Percentiles rank a stretch among this genome's conserved stretches.
These are phyloP conservation scores for Strobilomyces dryophilus DNA, from an alignment of 768 basidiomycete species.

Conservation along the genomic window DNA sequence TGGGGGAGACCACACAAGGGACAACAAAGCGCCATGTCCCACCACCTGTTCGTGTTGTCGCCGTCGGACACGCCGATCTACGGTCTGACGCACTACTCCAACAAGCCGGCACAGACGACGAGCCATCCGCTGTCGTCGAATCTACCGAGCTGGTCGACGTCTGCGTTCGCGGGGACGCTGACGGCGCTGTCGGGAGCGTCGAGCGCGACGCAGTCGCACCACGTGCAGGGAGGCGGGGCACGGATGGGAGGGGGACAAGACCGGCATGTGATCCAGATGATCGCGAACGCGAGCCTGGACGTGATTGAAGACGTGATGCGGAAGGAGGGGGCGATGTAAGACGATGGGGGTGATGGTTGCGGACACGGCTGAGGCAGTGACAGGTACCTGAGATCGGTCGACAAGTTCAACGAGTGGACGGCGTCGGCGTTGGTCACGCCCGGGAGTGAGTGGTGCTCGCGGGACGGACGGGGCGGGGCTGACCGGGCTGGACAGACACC, in stretches of 20 bases:
- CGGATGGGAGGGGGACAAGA: slow-evolving; percentile 80
- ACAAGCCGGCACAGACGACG: slow-evolving; percentile 58
- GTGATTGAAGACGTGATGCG: slow-evolving; percentile 91
- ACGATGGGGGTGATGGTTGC: slow-evolving; percentile 26
- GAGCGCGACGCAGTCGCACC: slow-evolving; percentile 59
- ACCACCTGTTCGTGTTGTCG: slow-evolving; percentile 81
- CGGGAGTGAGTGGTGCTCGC: slow-evolving; percentile 60
- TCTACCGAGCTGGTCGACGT: slow-evolving; percentile 86
- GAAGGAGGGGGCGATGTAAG: slow-evolving; percentile 72
- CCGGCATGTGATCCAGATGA: slow-evolving; percentile 97
- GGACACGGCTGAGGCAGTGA: slow-evolving; percentile 14
- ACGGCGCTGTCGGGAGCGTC: slow-evolving; percentile 85
- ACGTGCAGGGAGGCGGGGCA: slow-evolving; percentile 57
- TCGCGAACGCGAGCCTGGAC: slow-evolving; percentile 95
- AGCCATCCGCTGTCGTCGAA: slow-evolving; percentile 75
- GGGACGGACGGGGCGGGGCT: not conserved
- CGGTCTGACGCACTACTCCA: slow-evolving; percentile 77
- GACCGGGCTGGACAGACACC: slow-evolving; percentile 56
- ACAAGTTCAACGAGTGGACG: slow-evolving; percentile 99
- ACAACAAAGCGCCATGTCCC: slow-evolving; percentile 55
- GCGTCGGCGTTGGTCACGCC: slow-evolving; percentile 95
- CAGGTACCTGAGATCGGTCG: slow-evolving; percentile 94
- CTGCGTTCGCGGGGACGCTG: slow-evolving; percentile 85
- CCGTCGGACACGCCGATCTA: slow-evolving; percentile 87
- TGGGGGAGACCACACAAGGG: not conserved